A percentile compares a stretch with the other conserved stretches of the same genome.
These are phyloP conservation scores for Ajuga reptans DNA, from an alignment of 305 asterid genomes.

Conservation along the genomic window DNA sequence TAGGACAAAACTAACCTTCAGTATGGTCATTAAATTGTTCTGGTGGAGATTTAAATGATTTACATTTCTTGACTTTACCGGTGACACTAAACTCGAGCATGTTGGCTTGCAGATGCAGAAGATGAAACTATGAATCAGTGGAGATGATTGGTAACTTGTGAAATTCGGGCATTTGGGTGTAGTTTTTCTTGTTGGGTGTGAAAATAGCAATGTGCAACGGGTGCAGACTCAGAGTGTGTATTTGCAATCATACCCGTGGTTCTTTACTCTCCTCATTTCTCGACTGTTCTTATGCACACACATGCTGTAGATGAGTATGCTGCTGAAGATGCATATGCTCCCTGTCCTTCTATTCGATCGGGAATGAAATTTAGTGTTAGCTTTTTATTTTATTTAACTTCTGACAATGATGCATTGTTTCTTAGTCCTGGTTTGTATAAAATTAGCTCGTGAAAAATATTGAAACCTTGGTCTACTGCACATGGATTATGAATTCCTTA, in stretches of 20 bases:
- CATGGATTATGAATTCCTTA: background rate
- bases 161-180: background rate
- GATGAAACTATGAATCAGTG: constrained; percentile 5
- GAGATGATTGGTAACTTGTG: constrained; percentile 7
- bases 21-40: background rate
- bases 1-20: background rate
- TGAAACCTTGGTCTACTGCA: background rate
- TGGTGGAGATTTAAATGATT: background rate
- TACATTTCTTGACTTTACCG: background rate
- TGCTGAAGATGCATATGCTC: background rate
- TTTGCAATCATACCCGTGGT: background rate
- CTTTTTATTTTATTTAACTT: background rate
- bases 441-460: background rate
- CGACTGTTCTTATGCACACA: background rate
- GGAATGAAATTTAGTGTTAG: constrained; percentile 1
- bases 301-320: background rate
- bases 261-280: background rate
- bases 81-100: background rate
- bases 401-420: constrained; percentile 3
- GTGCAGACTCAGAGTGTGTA: background rate
- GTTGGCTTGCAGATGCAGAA: constrained; percentile 25
- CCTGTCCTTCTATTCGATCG: background rate
- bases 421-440: constrained; percentile 16
- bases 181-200: background rate
- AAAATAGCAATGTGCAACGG: background rate